Conservation (phyloP, 1,139 yeast genomes). For the Suzukiozyma palmioleophila region DNA sequence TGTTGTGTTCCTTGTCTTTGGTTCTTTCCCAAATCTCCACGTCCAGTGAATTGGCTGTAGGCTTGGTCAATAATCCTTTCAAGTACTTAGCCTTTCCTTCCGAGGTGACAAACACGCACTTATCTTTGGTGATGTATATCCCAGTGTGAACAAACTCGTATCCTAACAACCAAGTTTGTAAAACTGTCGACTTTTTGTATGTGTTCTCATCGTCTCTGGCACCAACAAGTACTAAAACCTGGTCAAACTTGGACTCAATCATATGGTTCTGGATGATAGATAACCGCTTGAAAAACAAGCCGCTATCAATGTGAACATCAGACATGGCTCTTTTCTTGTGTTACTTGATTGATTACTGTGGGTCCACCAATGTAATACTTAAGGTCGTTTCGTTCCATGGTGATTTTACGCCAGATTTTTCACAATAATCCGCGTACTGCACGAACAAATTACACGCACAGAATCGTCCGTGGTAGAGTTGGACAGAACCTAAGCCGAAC, state of each 20-base stretch:
- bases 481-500: too few species aligned
- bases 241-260: slow-evolving; percentile 42
- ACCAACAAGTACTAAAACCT: slow-evolving; percentile 70
- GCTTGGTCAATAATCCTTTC: slow-evolving; percentile 43
- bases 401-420: too few species aligned
- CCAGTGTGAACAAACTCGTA: slow-evolving; percentile 94
- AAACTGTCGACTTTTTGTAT: slow-evolving; percentile 80
- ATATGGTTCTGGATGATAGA: slow-evolving; percentile 37
- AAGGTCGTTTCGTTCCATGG: too few species aligned
- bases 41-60: slow-evolving; percentile 35
- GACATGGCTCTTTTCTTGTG: slow-evolving; percentile 14
- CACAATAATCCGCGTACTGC: too few species aligned
- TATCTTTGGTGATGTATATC: slow-evolving; percentile 58
- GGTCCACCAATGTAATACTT: too few species aligned
- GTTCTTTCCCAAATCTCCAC: slow-evolving; percentile 74
- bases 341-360: too few species aligned
- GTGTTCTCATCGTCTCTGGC: slow-evolving; percentile 86
- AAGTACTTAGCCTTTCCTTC: slow-evolving; percentile 85
- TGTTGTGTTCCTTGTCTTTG: slow-evolving; percentile 76
- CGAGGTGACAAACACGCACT: slow-evolving; percentile 68
- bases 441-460: too few species aligned
- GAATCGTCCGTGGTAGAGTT: too few species aligned
- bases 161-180: slow-evolving; percentile 91
- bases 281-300: slow-evolving; percentile 38
- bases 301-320: slow-evolving; percentile 38